These are phyloP conservation scores for Alternaria arborescens DNA, from an alignment of 2,329 filamentous ascomycete genomes.

Conservation along the genomic window DNA sequence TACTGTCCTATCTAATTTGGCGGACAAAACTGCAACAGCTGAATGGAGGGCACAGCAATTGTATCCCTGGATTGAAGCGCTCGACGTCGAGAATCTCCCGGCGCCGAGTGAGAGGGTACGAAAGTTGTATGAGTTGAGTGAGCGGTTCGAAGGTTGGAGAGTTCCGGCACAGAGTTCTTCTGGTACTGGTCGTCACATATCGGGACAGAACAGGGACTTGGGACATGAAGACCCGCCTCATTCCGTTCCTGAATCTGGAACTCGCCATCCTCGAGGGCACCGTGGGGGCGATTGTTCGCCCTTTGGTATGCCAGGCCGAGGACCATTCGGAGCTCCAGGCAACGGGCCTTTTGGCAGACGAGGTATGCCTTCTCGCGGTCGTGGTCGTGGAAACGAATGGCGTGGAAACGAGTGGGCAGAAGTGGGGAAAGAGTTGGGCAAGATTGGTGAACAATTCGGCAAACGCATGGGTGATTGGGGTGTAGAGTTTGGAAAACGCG, in stretches of 20 bases:
- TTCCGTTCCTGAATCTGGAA: conserved; percentile 12
- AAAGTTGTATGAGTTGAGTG: conserved; percentile 28
- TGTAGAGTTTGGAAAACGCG: conserved; percentile 39
- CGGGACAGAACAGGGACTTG: background rate
- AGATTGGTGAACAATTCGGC: conserved; percentile 47
- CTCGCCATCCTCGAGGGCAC: background rate
- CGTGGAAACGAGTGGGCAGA: conserved; percentile 18
- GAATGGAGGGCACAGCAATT: conserved; percentile 36
- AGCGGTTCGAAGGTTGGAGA: conserved; percentile 9
- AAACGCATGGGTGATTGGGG: conserved; percentile 42
- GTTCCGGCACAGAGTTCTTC: background rate
- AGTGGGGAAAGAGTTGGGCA: conserved; percentile 17
- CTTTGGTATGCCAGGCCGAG: conserved; percentile 20
- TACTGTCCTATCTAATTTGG: conserved; percentile 27
- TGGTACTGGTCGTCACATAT: background rate
- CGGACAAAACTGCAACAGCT: conserved; percentile 21
- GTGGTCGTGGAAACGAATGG: conserved; percentile 3
- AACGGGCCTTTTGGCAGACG: conserved; percentile 21
- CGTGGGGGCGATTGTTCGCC: conserved; percentile 23
- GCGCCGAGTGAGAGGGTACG: conserved; percentile 23
- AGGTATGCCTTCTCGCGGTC: background rate
- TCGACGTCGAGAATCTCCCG: conserved; percentile 33
- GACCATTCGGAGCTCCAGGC: conserved; percentile 18
- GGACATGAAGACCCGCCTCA: conserved; percentile 36
- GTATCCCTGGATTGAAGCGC: conserved; percentile 41